These are phyloP conservation scores for Fusarium staphyleae DNA, from an alignment of 2,329 filamentous ascomycete genomes.

Conservation along the genomic window DNA sequence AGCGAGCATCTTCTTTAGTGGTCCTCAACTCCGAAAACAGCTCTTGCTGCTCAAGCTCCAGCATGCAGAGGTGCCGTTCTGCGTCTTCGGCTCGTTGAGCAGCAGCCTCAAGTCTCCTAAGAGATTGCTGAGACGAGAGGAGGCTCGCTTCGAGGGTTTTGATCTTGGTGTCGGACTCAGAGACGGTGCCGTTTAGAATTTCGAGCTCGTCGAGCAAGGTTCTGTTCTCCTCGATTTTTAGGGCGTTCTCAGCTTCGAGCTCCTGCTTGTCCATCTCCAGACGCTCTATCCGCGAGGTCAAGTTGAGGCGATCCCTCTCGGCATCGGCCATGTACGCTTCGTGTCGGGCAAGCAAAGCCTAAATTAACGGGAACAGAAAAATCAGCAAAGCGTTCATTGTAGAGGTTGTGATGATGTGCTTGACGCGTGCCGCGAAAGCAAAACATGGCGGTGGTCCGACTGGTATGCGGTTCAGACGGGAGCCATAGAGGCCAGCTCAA, in stretches of 20 bases:
- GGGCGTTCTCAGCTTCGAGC: slow-evolving; percentile 78
- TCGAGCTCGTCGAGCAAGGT: slow-evolving; percentile 84
- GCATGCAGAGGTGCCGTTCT: slow-evolving; percentile 77
- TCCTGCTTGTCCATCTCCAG: slow-evolving; percentile 77
- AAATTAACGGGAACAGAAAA: slow-evolving; percentile 59
- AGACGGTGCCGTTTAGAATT: slow-evolving; percentile 77
- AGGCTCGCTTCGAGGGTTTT: slow-evolving; percentile 78
- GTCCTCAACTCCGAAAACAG: slow-evolving; percentile 72
- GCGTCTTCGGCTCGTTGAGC: slow-evolving; percentile 78
- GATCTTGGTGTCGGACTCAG: slow-evolving; percentile 81
- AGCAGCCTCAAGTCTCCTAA: slow-evolving; percentile 76
- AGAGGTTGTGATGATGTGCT: slow-evolving; percentile 21
- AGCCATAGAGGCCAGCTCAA: slow-evolving; percentile 6
- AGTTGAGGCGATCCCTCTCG: slow-evolving; percentile 79
- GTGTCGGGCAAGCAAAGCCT: slow-evolving; percentile 91
- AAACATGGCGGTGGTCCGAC: background rate
- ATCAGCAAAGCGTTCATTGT: slow-evolving; percentile 66
- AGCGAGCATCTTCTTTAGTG: slow-evolving; percentile 77
- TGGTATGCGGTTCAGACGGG: slow-evolving; percentile 36
- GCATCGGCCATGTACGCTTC: slow-evolving; percentile 94
- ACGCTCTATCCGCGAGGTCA: slow-evolving; percentile 75
- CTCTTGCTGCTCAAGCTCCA: slow-evolving; percentile 82
- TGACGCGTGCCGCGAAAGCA: slow-evolving; percentile 9
- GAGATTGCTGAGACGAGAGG: slow-evolving; percentile 76
- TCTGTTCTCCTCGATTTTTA: slow-evolving; percentile 83